These are phyloP conservation scores for Plectranthus barbatus DNA, from an alignment of 257 asterid species.

Conservation along the genomic window DNA sequence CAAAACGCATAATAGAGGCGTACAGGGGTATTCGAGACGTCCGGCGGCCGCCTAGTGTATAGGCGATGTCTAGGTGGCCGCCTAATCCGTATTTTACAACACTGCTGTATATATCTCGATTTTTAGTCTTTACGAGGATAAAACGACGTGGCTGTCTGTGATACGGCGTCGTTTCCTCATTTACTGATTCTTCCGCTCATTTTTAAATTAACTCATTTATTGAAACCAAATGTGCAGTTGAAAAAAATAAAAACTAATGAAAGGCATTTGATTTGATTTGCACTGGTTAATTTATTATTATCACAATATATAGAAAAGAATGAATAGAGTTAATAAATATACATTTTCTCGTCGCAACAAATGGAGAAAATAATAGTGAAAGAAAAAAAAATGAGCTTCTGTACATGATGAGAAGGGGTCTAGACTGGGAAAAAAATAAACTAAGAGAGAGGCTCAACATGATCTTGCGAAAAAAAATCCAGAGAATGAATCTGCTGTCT, in stretches of 20 bases:
- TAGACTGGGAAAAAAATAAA: constrained; percentile 12
- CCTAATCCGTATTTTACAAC: no score
- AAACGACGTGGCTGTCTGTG: neutral
- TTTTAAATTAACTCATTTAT: no score
- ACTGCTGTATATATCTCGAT: neutral
- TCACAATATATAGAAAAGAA: neutral
- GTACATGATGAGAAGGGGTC: constrained; percentile 31
- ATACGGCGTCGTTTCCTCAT: no score
- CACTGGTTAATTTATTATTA: neutral
- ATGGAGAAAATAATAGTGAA: constrained; percentile 3
- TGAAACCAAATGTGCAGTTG: no score
- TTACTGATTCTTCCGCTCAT: no score
- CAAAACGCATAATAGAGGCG: no score
- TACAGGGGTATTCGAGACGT: no score
- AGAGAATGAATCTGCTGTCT: constrained; percentile 10
- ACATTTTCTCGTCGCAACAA: constrained; percentile 14
- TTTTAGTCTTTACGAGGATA: neutral
- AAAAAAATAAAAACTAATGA: neutral
- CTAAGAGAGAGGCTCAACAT: constrained; percentile 20
- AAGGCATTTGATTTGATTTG: no score
- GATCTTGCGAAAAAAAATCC: constrained; percentile 11
- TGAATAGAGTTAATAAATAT: constrained; percentile 4
- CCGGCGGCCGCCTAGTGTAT: no score
- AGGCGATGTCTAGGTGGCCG: no score
- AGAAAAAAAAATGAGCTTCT: constrained; percentile 14